Base-by-base conservation (phyloP, 2,329 filamentous ascomycete species). In the Madurella mycetomatis region DNA sequence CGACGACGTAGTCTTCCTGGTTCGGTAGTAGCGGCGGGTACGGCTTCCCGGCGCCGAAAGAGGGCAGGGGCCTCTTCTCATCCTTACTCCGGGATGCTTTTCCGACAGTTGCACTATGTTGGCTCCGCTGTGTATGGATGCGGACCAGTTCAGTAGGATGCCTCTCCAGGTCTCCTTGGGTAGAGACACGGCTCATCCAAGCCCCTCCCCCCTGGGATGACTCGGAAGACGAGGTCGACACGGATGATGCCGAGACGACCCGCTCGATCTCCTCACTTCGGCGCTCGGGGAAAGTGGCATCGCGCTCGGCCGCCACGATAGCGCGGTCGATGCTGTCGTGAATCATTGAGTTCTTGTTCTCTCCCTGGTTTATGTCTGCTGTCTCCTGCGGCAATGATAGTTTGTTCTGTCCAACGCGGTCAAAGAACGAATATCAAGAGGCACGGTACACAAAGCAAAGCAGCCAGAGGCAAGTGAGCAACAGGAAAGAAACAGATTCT, bases 1-100 rank as follows among this genome's bases (percentile, higher is more conserved):
- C 88, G 42, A 92, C 88, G 0, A 91, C 87, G 65, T 92, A 92
- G 60, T 88, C 83, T 63, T 92, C 88, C 62, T 80, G 77, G 13
- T 84, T 82, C 1, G 87, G 87, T 41, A 92, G 67, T 0, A 74
- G 76, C 3, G 87, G 87, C 2, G 88, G 88, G 64, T 83, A 90
- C 0, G 84, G 77, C 71, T 90, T 92, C n/a, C 85, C 87, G 51
- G 76, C 83, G 37, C 88, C 88, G 68, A 91, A 89, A 7, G 73
- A 70, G 1, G 88, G 88, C 53, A 91, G 66, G 0, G 86, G 84
- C 65, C 72, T 83, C 51, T 67, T 75, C 5, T 76, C 82, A 47
- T 80, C 75, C 47, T 80, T 72, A 44, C 72, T 76, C 66, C 69
- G 73, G 51, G 64, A 64, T 58, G 68, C 69, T 31, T 76, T 71